A percentile compares a stretch with the other conserved stretches of the same genome.
phyloP scores from a whole-genome alignment of 441 rosid species.

The Hura crepitans region DNA sequence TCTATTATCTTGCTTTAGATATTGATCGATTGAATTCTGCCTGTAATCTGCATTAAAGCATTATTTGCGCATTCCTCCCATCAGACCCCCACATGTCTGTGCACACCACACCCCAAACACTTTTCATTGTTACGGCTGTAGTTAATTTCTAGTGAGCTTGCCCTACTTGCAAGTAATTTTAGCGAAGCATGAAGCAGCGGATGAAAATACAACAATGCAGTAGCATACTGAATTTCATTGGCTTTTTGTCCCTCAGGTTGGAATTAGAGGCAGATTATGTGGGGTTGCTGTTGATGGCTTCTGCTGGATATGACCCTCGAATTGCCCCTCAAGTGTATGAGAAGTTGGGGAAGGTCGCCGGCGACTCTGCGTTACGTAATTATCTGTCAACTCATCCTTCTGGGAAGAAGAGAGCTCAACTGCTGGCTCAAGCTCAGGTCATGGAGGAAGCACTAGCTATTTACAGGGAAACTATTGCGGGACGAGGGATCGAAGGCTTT shows the following conservation, averaged over 20 bases:
- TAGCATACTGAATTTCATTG: not conserved
- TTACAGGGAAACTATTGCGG: conserved; percentile 57
- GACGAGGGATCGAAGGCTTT: conserved; percentile 73
- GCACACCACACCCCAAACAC: too few relatives aligned
- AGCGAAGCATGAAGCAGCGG: not conserved
- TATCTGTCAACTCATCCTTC: conserved; percentile 96
- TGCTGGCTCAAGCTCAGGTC: conserved; percentile 71
- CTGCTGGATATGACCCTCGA: conserved; percentile 92
- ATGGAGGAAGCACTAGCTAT: conserved; percentile 84
- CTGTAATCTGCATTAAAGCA: not conserved
- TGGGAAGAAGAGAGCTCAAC: conserved; percentile 70
- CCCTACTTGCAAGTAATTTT: not conserved
- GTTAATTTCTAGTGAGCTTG: not conserved
- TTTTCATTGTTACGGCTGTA: too few relatives aligned
- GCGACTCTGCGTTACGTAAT: conserved; percentile 43
- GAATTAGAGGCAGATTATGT: conserved; percentile 79
- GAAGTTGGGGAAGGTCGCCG: conserved; percentile 62
- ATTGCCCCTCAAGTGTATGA: conserved; percentile 76
- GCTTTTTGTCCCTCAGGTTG: conserved; percentile 42
- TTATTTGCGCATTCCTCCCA: too few relatives aligned
- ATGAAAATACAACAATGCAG: not conserved
- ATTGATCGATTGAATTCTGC: not conserved
- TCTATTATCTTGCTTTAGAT: not conserved
- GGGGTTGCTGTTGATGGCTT: conserved; percentile 71
- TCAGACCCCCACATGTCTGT: too few relatives aligned